Evolutionary conservation across 768 basidiomycete genomes (phyloP).

Genomic region (Dendrothele bispora): DNA sequence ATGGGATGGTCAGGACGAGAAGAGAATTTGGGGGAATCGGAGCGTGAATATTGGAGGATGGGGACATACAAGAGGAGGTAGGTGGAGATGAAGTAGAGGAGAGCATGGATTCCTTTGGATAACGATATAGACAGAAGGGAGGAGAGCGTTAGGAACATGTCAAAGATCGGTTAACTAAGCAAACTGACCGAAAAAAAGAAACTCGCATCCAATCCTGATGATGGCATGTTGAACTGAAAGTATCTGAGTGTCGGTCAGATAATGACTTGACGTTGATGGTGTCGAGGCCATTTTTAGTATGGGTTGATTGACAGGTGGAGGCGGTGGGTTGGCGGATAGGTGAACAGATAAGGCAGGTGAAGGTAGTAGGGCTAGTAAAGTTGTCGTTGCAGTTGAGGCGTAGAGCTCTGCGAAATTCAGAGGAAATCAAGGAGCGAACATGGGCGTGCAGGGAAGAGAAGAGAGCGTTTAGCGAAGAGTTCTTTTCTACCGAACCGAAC

Average conservation of each 20-base stretch:
- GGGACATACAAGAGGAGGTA: background rate
- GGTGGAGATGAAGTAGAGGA: background rate
- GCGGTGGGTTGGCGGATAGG: too few species aligned
- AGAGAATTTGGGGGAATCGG: background rate
- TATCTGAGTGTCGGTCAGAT: background rate
- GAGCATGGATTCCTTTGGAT: background rate
- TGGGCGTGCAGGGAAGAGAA: too few species aligned
- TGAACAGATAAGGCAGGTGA: too few species aligned
- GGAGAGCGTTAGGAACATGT: background rate
- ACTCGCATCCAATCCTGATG: slow-evolving; percentile 1
- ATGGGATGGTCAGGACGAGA: background rate
- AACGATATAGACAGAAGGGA: background rate
- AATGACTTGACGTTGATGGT: background rate
- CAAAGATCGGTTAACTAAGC: background rate
- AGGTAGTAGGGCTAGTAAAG: too few species aligned
- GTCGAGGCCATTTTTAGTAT: background rate
- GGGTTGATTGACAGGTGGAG: too few species aligned
- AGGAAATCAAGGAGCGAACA: too few species aligned
- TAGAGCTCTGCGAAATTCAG: too few species aligned
- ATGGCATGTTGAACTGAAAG: background rate
- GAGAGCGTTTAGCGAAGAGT: too few species aligned
- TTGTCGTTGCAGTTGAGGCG: too few species aligned
- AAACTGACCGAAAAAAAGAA: slow-evolving; percentile 1
- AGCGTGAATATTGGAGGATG: too few species aligned
- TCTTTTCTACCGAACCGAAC: too few species aligned